Percentiles rank a stretch among this genome's conserved stretches.
Conservation (phyloP, 352 stramenopile genomes). For the Phytophthora lateralis region DNA sequence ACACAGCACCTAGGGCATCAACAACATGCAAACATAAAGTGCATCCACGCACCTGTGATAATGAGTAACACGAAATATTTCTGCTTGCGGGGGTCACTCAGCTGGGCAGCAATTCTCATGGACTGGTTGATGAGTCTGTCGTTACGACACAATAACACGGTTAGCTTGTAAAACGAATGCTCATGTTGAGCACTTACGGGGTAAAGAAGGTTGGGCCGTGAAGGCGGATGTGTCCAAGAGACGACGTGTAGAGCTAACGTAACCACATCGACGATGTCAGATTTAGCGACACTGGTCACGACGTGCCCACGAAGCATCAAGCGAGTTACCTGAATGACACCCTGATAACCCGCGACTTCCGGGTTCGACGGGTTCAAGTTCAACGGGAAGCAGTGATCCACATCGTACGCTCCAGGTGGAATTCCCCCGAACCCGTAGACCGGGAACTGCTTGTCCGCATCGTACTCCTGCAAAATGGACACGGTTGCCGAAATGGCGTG, state of each 20-base stretch:
- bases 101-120: conserved; percentile 46
- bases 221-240: conserved; percentile 55
- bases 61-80: conserved; percentile 91
- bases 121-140: conserved; percentile 62
- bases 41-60: conserved; percentile 53
- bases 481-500: conserved; percentile 70
- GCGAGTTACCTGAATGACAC: conserved; percentile 65
- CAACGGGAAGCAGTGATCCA: conserved; percentile 93
- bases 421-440: conserved; percentile 86
- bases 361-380: conserved; percentile 70
- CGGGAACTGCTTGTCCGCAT: conserved; percentile 74
- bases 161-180: conserved; percentile 8
- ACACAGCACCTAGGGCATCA: background rate
- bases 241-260: conserved; percentile 55
- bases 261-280: background rate
- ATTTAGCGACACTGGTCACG: background rate
- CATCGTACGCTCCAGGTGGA: conserved; percentile 59
- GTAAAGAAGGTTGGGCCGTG: conserved; percentile 65
- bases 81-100: conserved; percentile 56
- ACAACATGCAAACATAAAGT: background rate
- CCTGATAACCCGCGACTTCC: conserved; percentile 73
- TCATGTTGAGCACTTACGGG: conserved; percentile 33
- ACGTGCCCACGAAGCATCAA: background rate
- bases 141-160: background rate
- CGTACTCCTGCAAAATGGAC: conserved; percentile 72